A percentile compares a stretch with the other conserved stretches of the same genome.
Conservation (phyloP, 192 early-diverging fungal species). For the Linnemannia schmuckeri region DNA sequence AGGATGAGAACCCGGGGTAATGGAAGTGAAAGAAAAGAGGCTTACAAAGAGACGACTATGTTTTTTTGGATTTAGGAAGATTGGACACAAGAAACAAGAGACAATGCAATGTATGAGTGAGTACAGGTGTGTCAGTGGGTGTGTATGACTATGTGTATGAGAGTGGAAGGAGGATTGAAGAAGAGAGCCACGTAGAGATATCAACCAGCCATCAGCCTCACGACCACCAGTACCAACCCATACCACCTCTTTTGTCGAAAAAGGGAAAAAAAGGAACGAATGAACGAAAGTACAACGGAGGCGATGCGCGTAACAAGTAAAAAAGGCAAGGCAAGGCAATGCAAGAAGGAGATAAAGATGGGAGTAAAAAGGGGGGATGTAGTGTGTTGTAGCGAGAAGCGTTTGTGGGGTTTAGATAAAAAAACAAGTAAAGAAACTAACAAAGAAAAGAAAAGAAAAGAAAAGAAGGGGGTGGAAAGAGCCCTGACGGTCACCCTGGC, state of each 20-base stretch:
- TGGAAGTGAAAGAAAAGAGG: too few relatives aligned
- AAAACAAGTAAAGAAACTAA: too few relatives aligned
- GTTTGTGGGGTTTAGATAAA: too few relatives aligned
- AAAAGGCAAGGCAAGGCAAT: neutral
- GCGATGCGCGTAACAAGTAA: neutral
- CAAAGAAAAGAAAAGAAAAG: neutral
- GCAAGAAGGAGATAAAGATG: neutral
- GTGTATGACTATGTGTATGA: neutral
- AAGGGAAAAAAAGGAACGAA: neutral
- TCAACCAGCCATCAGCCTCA: neutral
- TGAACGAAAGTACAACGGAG: neutral
- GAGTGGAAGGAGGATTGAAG: neutral
- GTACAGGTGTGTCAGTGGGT: neutral
- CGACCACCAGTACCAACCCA: neutral
- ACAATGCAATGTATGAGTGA: conserved; percentile 1
- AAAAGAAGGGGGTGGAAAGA: neutral
- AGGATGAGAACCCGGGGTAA: too few relatives aligned
- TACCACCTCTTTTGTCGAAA: neutral
- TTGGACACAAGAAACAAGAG: neutral
- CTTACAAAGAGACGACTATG: too few relatives aligned
- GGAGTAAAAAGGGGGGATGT: neutral
- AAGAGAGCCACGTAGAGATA: neutral
- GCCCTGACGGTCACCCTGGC: neutral
- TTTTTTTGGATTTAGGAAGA: too few relatives aligned
- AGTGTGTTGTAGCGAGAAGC: too few relatives aligned